Evolutionary conservation across 176 grass and related monocot species (phyloP).

Genomic region (Ensete glaucum): DNA sequence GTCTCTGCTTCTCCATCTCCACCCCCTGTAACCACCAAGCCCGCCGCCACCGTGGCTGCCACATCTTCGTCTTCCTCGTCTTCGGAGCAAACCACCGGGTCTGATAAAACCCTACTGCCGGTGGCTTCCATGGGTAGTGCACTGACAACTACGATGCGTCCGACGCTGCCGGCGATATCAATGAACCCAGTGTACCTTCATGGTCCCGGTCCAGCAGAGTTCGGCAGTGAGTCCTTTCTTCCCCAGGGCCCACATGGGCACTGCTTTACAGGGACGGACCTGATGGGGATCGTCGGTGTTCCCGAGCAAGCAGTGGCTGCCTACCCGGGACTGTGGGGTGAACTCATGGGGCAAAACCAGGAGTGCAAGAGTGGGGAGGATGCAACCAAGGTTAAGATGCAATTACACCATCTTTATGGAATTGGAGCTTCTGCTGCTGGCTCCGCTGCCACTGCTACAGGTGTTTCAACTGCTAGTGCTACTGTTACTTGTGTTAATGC

Average conservation of each 20-base stretch:
- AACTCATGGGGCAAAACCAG: conserved; percentile 26
- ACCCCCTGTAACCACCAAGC: too few relatives aligned
- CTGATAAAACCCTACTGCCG: conserved; percentile 36
- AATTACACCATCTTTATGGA: conserved; percentile 39
- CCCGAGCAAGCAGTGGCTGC: not conserved
- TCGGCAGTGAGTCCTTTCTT: conserved; percentile 30
- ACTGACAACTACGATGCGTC: conserved; percentile 5
- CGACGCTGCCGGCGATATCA: conserved; percentile 20
- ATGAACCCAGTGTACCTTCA: conserved; percentile 32
- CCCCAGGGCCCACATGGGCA: conserved; percentile 29
- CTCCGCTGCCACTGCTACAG: conserved; percentile 7
- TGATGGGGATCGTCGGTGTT: conserved; percentile 31
- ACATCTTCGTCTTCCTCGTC: conserved; percentile 63
- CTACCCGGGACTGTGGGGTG: conserved; percentile 20
- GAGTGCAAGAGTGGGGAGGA: conserved; percentile 24
- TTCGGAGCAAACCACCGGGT: conserved; percentile 62
- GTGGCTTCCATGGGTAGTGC: not conserved
- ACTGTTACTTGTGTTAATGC: conserved; percentile 28
- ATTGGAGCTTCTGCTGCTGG: conserved; percentile 16
- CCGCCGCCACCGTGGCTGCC: not conserved
- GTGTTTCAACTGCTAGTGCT: conserved; percentile 17
- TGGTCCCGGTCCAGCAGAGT: not conserved
- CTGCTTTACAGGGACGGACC: conserved; percentile 40
- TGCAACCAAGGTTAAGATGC: conserved; percentile 13
- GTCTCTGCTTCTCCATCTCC: not conserved